phyloP scores from a whole-genome alignment of 2,329 filamentous ascomycete genomes.

The Stachybotrys chlorohalonatus region DNA sequence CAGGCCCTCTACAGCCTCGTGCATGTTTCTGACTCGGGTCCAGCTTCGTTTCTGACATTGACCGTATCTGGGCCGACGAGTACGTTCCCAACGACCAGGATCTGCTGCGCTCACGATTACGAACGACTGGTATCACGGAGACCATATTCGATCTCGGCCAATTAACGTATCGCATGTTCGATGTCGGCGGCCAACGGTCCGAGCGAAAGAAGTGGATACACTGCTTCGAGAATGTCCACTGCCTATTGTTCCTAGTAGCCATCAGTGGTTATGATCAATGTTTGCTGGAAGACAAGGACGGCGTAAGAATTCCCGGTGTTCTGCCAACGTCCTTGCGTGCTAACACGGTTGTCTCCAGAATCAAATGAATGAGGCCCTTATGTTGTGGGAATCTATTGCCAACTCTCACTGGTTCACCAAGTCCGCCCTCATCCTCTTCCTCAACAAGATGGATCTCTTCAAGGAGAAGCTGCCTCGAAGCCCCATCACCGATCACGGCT shows the following conservation, averaged over 20 bases:
- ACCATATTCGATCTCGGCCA: slow-evolving; percentile 88
- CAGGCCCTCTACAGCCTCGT: background rate
- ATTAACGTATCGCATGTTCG: slow-evolving; percentile 94
- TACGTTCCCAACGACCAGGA: slow-evolving; percentile 93
- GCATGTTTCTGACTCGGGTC: slow-evolving; percentile 5
- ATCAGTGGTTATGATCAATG: slow-evolving; percentile 97
- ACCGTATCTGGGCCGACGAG: slow-evolving; percentile 63
- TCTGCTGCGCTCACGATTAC: slow-evolving; percentile 78
- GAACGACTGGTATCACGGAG: slow-evolving; percentile 93
- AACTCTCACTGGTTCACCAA: slow-evolving; percentile 82
- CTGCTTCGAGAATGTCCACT: slow-evolving; percentile 90
- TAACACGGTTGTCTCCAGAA: slow-evolving; percentile 43
- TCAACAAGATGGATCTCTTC: slow-evolving; percentile 85
- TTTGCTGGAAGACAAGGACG: slow-evolving; percentile 90
- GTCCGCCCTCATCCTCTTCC: slow-evolving; percentile 72
- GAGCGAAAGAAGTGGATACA: slow-evolving; percentile 98
- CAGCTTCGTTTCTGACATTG: slow-evolving; percentile 76
- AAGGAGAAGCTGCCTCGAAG: slow-evolving; percentile 64
- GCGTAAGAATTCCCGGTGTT: slow-evolving; percentile 47
- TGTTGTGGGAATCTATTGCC: slow-evolving; percentile 79
- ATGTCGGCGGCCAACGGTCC: slow-evolving; percentile 84
- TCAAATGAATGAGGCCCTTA: slow-evolving; percentile 84
- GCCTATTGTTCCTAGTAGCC: slow-evolving; percentile 84
- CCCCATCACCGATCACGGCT: slow-evolving; percentile 64
- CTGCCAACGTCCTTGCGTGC: background rate